Conservation (phyloP, 2,329 filamentous ascomycete species). For the Diaporthe longicolla region DNA sequence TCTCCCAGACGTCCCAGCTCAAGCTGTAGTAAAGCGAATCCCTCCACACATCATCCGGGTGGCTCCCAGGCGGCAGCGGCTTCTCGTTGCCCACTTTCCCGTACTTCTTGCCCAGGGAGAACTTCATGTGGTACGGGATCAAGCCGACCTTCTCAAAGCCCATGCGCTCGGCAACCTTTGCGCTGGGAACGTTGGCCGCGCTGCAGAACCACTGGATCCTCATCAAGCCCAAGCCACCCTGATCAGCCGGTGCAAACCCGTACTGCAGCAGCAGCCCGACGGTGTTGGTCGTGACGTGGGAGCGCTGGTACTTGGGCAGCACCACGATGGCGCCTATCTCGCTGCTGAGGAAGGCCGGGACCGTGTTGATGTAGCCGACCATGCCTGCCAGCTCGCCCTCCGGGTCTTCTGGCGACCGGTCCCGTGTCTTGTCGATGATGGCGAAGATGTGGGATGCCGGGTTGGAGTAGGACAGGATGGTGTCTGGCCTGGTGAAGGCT, state of each 20-base stretch:
- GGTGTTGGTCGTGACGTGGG: constrained; percentile 53
- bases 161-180: constrained; percentile 51
- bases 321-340: constrained; percentile 55
- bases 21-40: constrained; percentile 48
- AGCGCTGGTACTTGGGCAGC: constrained; percentile 52
- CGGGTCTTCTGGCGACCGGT: constrained; percentile 46
- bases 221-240: constrained; percentile 47
- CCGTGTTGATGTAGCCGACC: constrained; percentile 48
- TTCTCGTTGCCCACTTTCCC: constrained; percentile 48
- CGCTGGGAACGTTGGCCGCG: constrained; percentile 47
- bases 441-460: constrained; percentile 44
- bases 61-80: constrained; percentile 44
- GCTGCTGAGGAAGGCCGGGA: constrained; percentile 43
- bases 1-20: constrained; percentile 51
- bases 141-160: constrained; percentile 52
- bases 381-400: constrained; percentile 51
- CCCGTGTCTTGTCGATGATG: constrained; percentile 50
- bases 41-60: constrained; percentile 47
- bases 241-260: constrained; percentile 42
- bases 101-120: constrained; percentile 42
- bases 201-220: constrained; percentile 53
- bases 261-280: constrained; percentile 53
- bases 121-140: constrained; percentile 51
- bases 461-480: constrained; percentile 31
- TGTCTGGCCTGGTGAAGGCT: constrained; percentile 39